Base-by-base conservation (phyloP, 202 grass and related monocot genomes). In the Setaria italica region DNA sequence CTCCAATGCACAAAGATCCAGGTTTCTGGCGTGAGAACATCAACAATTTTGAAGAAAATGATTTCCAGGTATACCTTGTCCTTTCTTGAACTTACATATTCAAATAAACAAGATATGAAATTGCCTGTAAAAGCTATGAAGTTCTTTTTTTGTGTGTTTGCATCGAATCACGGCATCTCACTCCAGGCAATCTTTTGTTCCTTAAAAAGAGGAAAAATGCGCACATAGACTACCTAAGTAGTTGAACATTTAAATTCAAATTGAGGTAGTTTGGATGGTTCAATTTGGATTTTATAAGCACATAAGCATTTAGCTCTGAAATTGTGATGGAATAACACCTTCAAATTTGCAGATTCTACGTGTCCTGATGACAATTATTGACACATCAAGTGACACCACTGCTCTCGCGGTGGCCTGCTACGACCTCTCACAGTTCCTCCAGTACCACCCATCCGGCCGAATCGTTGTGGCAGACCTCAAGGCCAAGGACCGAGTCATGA, bases 11-110 rank as follows among this genome's bases (percentile, higher is more conserved):
- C 88, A 99, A 96, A 87, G 88, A 99, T 74, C 91, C 97, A 76
- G 85, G 65, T 72, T 99, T 99, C 90, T 99, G 97, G 97, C 92
- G 90, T 25, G 97, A 99, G 34, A 99, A 99, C 82, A 96, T 96
- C 63, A 90, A 84, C 53, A 96, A 96, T 81, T 99, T 99, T 75
- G 94, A 99, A 82, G 97, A 99, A 85, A 99, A 99, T 90, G 97
- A 96, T 93, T 99, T 99, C 85, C 92, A 99, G 97, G 97, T 99
- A 96, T 77, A 62, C 6, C 32, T 41, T 73, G 12, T 84, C n/a
- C 76, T 82, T 78, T 81, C 11, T 60, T 79, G 30, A 60, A 70
- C 68, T 21, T 9, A 74, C 19, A 62, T 32, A 20, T 53, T 80
- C 19, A 37, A 62, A 74, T 63, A 54, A 55, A 74, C 70, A 62